Evolutionary conservation across 2,329 filamentous ascomycete genomes (phyloP), one percentile per base, ranked within the genome.

Genomic region (Lomentospora prolificans): DNA sequence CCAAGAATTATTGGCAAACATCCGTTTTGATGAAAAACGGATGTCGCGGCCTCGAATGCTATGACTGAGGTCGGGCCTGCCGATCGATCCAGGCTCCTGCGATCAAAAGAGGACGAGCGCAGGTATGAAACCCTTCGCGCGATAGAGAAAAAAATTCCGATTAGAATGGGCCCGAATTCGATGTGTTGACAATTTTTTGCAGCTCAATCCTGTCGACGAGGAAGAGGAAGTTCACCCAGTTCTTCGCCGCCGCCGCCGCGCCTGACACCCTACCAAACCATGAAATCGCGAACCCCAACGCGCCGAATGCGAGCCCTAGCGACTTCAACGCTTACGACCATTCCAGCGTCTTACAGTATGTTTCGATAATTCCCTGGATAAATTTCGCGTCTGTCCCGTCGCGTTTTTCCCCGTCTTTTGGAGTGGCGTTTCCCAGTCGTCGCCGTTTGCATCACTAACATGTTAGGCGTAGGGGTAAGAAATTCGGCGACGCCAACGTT

Each of bases 171-270:
- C 61, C 67, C 56, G 63, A 64, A 71, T 74, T 72, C 53, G 65
- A 58, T 57, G 57, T 77, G 65, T 70, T 82, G 60, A 81, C 67
- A 41, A 24, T 60, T 59, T 62, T 58, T 68, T 33, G 6, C 30
- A 87, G 84, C 74, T 78, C 80, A 80, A 85, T 86, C 80, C 82
- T 87, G 78, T 80, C 79, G 72, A 89, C 87, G 79, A 87, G 89
- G 73, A 94, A 95, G 82, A 85, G 89, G 72, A 95, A 95, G 79
- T 80, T 96, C 69, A 86, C 86, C 70, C 87, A 94, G 75, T 81
- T 96, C 65, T 95, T 87, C 76, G 79, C 81, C 64, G 82, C 88
- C 79, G 85, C 88, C 76, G 87, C 86, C 70, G 82, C 85, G 70
- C 72, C 78, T 66, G 76, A 82, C 70, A 73, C 75, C 69, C 75